These are phyloP conservation scores for Strigomonas culicis DNA, from an alignment of 208 protist species.

Conservation along the genomic window DNA sequence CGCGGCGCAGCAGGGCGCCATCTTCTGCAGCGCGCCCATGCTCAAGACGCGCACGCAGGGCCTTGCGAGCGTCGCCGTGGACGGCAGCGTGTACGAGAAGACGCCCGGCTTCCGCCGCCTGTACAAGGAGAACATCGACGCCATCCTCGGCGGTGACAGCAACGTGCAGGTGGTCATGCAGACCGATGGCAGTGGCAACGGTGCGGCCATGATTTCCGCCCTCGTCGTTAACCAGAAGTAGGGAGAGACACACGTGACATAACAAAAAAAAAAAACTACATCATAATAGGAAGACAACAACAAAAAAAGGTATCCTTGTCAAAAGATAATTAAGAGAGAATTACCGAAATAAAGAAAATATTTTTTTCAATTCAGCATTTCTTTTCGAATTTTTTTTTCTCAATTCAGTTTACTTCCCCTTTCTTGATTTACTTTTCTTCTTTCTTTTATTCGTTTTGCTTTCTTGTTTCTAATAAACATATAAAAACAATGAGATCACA, in stretches of 20 bases:
- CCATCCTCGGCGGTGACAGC: constrained; percentile 55
- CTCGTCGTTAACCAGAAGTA: constrained; percentile 46
- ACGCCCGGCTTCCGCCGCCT: constrained; percentile 77
- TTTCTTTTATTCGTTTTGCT: constrained; percentile 11
- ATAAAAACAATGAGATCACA: too few species aligned
- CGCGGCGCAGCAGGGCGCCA: constrained; percentile 70
- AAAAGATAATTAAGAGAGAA: not conserved
- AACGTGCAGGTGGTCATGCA: constrained; percentile 58
- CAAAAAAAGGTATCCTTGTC: too few species aligned
- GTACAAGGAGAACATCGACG: constrained; percentile 65
- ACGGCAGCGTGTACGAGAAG: constrained; percentile 91
- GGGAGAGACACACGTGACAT: not conserved
- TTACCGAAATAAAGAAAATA: constrained; percentile 1
- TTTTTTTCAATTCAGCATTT: not conserved
- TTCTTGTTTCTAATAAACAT: not conserved
- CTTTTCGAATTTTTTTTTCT: constrained; percentile 19
- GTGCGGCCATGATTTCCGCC: constrained; percentile 86
- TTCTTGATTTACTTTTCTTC: not conserved
- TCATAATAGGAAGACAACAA: too few species aligned
- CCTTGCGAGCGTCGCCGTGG: constrained; percentile 63
- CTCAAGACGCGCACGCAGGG: constrained; percentile 67
- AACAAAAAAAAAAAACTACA: too few species aligned
- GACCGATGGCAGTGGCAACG: constrained; percentile 86
- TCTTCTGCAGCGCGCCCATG: constrained; percentile 63
- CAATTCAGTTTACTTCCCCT: not conserved